Conservation (phyloP, 208 protist species). For the Leptomonas seymouri region DNA sequence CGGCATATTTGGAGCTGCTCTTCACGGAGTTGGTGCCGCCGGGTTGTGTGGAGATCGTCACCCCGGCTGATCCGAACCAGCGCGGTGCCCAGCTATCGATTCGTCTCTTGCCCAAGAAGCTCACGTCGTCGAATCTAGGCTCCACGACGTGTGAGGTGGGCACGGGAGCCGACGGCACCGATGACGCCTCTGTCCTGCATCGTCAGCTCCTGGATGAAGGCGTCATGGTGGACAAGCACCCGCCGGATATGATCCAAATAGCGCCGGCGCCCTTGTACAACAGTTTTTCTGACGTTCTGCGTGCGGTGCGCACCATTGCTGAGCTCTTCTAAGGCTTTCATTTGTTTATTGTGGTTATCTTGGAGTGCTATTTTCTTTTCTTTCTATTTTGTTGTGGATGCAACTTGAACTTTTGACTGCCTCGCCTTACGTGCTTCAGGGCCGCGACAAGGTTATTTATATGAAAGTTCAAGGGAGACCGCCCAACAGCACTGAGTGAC, state of each 20-base stretch:
- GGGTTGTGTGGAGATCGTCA: constrained; percentile 81
- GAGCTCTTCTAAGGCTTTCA: constrained; percentile 36
- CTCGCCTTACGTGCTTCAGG: background rate
- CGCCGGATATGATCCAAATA: constrained; percentile 74
- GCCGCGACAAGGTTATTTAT: background rate
- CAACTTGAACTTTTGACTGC: background rate
- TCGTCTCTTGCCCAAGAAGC: constrained; percentile 62
- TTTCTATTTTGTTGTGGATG: background rate
- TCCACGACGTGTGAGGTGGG: constrained; percentile 47
- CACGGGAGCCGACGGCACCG: constrained; percentile 27
- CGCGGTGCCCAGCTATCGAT: constrained; percentile 93
- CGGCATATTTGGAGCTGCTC: constrained; percentile 91
- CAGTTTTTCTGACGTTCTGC: constrained; percentile 88
- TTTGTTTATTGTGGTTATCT: background rate
- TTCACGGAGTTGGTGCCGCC: constrained; percentile 66
- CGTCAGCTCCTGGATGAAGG: constrained; percentile 51
- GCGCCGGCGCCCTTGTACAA: constrained; percentile 94
- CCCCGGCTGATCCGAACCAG: constrained; percentile 70
- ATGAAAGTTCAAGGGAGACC: background rate
- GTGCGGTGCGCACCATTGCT: constrained; percentile 55
- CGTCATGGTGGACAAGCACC: constrained; percentile 57
- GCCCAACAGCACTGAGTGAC: too few species aligned
- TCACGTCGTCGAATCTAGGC: constrained; percentile 19
- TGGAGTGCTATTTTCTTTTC: background rate
- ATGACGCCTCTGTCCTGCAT: constrained; percentile 54